Evolutionary conservation across 257 asterid species (phyloP).

Genomic region (Nicotiana undulata): DNA sequence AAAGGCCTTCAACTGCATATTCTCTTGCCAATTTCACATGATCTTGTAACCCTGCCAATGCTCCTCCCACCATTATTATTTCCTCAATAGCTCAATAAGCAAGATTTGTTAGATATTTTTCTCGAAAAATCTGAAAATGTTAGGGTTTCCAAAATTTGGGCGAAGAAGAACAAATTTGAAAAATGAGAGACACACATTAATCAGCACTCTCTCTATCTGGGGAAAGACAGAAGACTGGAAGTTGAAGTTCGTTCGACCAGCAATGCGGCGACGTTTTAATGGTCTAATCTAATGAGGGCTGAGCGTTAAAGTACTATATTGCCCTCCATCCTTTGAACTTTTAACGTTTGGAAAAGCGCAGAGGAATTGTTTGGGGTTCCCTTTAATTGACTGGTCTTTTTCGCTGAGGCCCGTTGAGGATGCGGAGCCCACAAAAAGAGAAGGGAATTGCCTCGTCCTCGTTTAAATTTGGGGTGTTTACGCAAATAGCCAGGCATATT

Average conservation of each 20-base stretch:
- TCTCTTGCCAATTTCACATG: slow-evolving; percentile 89
- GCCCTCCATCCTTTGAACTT: neutral
- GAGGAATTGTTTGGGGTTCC: neutral
- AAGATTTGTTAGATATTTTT: neutral
- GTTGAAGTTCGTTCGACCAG: slow-evolving; percentile 1
- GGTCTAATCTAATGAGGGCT: neutral
- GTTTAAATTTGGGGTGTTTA: too few relatives aligned
- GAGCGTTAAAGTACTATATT: neutral
- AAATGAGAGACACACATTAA: neutral
- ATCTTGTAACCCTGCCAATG: slow-evolving; percentile 77
- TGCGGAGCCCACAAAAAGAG: slow-evolving; percentile 5
- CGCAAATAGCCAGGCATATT: too few relatives aligned
- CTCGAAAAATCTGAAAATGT: neutral
- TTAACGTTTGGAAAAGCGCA: too few relatives aligned
- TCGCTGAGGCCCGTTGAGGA: neutral
- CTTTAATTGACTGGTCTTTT: neutral
- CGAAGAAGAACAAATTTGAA: neutral
- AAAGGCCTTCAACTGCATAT: slow-evolving; percentile 89
- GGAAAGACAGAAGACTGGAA: slow-evolving; percentile 2
- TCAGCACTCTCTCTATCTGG: neutral
- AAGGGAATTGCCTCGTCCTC: neutral
- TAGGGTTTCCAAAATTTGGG: neutral
- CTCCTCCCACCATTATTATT: slow-evolving; percentile 51
- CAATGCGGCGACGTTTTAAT: neutral
- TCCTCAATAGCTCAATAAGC: neutral